A percentile compares a stretch with the other conserved stretches of the same genome.
phyloP scores from a whole-genome alignment of 2,329 filamentous ascomycete species.

The Clarireedia monteithiana region DNA sequence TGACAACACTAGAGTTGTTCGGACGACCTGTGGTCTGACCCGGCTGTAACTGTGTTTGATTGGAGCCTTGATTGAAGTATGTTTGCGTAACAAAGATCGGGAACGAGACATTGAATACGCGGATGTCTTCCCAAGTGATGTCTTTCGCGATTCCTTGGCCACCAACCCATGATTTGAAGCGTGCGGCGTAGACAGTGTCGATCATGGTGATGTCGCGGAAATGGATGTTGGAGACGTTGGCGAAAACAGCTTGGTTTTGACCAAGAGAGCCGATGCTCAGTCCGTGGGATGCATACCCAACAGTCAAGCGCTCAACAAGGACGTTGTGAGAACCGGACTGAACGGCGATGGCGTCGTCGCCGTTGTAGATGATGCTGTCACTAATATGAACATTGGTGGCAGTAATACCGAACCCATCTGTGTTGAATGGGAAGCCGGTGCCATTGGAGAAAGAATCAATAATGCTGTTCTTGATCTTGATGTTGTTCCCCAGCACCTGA shows the following conservation, averaged over 20 bases:
- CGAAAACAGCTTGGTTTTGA: slow-evolving; percentile 29
- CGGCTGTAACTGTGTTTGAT: slow-evolving; percentile 24
- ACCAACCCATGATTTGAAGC: slow-evolving; percentile 38
- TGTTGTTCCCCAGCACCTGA: slow-evolving; percentile 33
- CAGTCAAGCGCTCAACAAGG: slow-evolving; percentile 32
- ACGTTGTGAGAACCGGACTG: slow-evolving; percentile 33
- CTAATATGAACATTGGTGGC: slow-evolving; percentile 28
- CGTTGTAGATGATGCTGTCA: slow-evolving; percentile 33
- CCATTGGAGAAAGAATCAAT: slow-evolving; percentile 25
- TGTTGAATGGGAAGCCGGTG: slow-evolving; percentile 13
- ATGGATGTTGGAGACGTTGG: slow-evolving; percentile 35
- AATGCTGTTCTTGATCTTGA: slow-evolving; percentile 33
- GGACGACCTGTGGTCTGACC: slow-evolving; percentile 23
- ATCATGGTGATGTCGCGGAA: slow-evolving; percentile 37
- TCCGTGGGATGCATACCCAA: slow-evolving; percentile 37
- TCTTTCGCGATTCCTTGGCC: slow-evolving; percentile 36
- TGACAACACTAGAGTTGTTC: slow-evolving; percentile 34
- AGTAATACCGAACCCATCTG: slow-evolving; percentile 30
- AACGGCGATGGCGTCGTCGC: slow-evolving; percentile 37
- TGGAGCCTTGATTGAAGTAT: slow-evolving; percentile 34
- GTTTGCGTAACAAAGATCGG: slow-evolving; percentile 40
- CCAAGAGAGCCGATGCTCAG: slow-evolving; percentile 38
- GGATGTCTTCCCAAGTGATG: slow-evolving; percentile 37
- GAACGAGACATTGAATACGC: slow-evolving; percentile 37
- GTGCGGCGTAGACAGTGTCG: slow-evolving; percentile 34